These are phyloP conservation scores for Hericium erinaceus DNA, from an alignment of 768 basidiomycete species.

Conservation along the genomic window DNA sequence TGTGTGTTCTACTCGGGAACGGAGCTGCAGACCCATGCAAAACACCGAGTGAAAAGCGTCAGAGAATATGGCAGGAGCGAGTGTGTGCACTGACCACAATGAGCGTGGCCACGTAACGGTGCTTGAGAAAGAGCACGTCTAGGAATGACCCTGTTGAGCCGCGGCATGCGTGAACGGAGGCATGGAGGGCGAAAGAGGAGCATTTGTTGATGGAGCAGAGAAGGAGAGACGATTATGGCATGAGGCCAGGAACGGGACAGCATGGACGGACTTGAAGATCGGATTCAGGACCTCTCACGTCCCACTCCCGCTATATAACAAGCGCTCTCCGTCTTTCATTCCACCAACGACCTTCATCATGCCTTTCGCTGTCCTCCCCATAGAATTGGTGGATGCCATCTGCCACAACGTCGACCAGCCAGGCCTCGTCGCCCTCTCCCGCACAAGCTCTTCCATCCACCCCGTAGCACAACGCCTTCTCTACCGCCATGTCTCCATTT, in stretches of 20 bases:
- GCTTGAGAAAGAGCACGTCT: not conserved
- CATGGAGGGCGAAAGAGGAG: not conserved
- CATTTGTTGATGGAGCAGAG: not conserved
- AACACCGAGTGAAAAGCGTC: conserved; percentile 4
- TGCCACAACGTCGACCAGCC: conserved; percentile 17
- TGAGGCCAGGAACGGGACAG: not conserved
- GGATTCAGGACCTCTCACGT: not conserved
- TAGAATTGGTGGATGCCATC: conserved; percentile 54
- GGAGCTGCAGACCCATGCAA: conserved; percentile 13
- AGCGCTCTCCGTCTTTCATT: not conserved
- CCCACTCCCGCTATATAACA: not conserved
- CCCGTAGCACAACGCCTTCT: conserved; percentile 50
- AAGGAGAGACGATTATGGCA: not conserved
- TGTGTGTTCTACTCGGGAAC: conserved; percentile 19
- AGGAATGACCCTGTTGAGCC: not conserved
- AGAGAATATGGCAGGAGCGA: not conserved
- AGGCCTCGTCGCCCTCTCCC: conserved; percentile 44
- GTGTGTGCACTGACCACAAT: not conserved
- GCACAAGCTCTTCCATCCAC: conserved; percentile 31
- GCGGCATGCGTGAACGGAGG: not conserved
- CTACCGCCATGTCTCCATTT: conserved; percentile 48
- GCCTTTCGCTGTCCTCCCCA: conserved; percentile 42
- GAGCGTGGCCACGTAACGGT: not conserved
- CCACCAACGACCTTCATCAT: conserved; percentile 21
- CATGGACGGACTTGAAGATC: not conserved